Evolutionary conservation across 805 yeast genomes (phyloP), one percentile per base, ranked within the genome.

Genomic region (Saccharomycopsis sp.): DNA sequence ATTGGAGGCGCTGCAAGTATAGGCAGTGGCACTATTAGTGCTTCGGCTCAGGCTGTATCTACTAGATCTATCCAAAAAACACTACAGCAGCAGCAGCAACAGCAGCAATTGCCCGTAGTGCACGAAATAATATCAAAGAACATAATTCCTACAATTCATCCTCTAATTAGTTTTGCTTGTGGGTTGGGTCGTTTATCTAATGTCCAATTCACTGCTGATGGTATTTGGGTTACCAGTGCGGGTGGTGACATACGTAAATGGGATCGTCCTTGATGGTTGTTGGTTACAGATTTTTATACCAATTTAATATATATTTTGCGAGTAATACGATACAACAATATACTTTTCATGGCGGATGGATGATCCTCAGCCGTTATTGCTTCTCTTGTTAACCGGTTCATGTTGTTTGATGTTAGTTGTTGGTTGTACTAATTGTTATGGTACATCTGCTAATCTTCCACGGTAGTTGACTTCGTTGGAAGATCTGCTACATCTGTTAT

Each of bases 221-320:
- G 64, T 34, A 67, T 74, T 8, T 74, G 78, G 78, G 72, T 72
- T 1, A 71, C 71, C 59, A 65, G 69, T 3, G 62, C 70, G 7
- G 70, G 73, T 1, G 78, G 78, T 2, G 78, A 74, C 60, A 58
- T 71, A 12, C 60, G 73, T 1, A 66, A 75, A 58, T 74, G 82
- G 85, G 60, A 59, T n/a, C 41, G 64, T 2, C 64, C 64, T 19
- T 17, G 20, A 17, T 44, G 22, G 5, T 17, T 44, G 8, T 44
- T 12, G 3, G 22, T 17, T 44, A 8, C 22, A 35, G 8, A 35
- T 35, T n/a, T n/a, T n/a, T n/a, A n/a, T n/a, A n/a, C n/a, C n/a
- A n/a, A n/a, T n/a, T n/a, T n/a, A n/a, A n/a, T n/a, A n/a, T n/a
- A n/a, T n/a, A n/a, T n/a, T n/a, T n/a, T n/a, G n/a, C n/a, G n/a